Base-by-base conservation (phyloP, 2,329 filamentous ascomycete genomes). In the Xylaria arbuscula region DNA sequence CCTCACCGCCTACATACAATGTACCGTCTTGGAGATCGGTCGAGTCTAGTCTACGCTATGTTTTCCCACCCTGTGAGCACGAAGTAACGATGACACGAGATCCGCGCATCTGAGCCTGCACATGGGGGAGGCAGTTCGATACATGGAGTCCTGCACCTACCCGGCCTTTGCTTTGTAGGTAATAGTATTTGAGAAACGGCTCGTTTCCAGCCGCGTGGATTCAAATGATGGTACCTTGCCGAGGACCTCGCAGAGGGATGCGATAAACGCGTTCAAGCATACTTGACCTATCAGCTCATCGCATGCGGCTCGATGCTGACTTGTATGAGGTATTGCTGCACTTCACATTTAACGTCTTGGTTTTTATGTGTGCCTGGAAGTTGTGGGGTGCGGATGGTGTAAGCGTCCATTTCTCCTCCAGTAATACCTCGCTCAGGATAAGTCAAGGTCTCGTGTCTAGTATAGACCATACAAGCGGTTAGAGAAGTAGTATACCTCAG, bases 81-180 rank as follows among this genome's bases (percentile, higher is more conserved):
- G 57, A 69, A 71, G 74, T 73, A 76, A 76, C 73, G 68, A 76
- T 76, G 71, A 73, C 75, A 76, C 75, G 72, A 76, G 75, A 76
- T 76, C 70, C 63, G 71, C 74, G 70, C 72, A 71, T 54, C 69
- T 63, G 47, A 42, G 57, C 67, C 48, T 61, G 48, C 36, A 61
- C 65, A 65, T 60, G 60, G 63, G 65, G 62, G 59, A 62, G 62
- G 60, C 40, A 73, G 65, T 68, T 72, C 68, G 69, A 73, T 77
- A 74, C 76, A 76, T 74, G 71, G 71, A 76, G 74, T 64, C 66
- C 73, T 75, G 74, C 74, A 72, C 64, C 70, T 67, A 69, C 68
- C 70, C 75, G 72, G 69, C 50, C 22, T 38, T 42, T 73, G 72
- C 74, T 72, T 72, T 70, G 68, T 72, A 73, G 73, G 32, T 69